Base-by-base conservation (phyloP, 805 yeast species). In the Clavispora asparagi region DNA sequence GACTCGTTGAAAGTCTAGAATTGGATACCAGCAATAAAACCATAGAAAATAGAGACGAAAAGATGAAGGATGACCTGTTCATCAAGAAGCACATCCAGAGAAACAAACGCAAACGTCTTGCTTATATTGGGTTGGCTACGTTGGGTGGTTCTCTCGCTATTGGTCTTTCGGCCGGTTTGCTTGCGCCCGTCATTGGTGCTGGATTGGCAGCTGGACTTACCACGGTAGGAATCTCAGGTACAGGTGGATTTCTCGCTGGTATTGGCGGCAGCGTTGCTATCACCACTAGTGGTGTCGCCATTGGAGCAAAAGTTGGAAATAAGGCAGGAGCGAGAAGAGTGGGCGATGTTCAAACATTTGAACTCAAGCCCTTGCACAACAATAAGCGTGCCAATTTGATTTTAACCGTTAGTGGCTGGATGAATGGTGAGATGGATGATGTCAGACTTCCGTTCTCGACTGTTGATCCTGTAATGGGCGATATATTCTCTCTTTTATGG, bases 161-260 rank as follows among this genome's bases (percentile, higher is more conserved):
- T 48, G 99, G 99, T 1, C 71, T 94, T 16, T 88, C 97, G 49
- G 98, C 96, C 8, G 99, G 99, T 7, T 66, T 94, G 39, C 69
- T 94, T 39, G 99, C 99, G 0, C 99, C 99, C 0, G 96, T 95
- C 2, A 95, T 94, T 58, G 98, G 98, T 42, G 98, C 98, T 1
- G 99, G 99, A 58, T 61, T 94, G 27, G 99, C 98, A 1, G 98
- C 98, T 4, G 99, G 98, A 13, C 72, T 94, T 36, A 84, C 97
- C 1, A 94, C 99, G 0, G 81, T 92, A 19, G 99, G 99, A 29
- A 86, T 95, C 19, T 74, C 87, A 1, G 98, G 99, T n/a, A 89
- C 98, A 0, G 67, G 89, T 13, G 88, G 95, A 1, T 94, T 94
- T 54, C 70, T 94, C 29, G 97, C 97, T 0, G 98, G 99, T 43